Evolutionary conservation across 176 grass and related monocot species (phyloP).

Genomic region (Dendrocalamus sinicus): DNA sequence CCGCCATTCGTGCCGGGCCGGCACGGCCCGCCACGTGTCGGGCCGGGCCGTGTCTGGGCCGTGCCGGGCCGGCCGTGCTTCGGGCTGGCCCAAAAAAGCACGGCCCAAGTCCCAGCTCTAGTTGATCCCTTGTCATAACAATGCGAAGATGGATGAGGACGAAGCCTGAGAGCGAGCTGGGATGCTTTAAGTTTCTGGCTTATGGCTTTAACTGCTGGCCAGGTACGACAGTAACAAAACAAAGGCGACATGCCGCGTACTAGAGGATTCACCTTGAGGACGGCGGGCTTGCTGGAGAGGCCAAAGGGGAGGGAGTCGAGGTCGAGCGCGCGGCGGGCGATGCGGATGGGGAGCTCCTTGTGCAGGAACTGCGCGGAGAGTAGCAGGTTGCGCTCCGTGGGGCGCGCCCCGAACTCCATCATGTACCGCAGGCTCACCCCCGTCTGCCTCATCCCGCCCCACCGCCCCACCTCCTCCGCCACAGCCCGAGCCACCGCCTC

Average conservation of each 20-base stretch:
- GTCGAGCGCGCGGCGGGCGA: constrained; percentile 67
- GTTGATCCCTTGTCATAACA: no score
- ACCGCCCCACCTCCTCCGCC: constrained; percentile 71
- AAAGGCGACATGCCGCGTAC: neutral
- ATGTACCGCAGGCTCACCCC: constrained; percentile 84
- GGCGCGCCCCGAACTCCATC: constrained; percentile 82
- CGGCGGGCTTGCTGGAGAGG: constrained; percentile 62
- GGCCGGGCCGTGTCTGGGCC: no score
- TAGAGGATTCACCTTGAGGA: constrained; percentile 55
- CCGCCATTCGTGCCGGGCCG: no score
- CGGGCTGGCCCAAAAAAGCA: no score
- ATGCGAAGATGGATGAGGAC: no score
- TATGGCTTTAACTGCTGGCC: no score
- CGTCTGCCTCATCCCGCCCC: constrained; percentile 75
- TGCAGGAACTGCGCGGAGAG: constrained; percentile 83
- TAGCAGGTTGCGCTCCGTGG: constrained; percentile 62
- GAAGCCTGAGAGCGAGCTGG: no score
- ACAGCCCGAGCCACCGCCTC: constrained; percentile 54
- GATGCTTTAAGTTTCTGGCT: no score
- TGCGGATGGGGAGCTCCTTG: constrained; percentile 80
- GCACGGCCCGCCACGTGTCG: no score
- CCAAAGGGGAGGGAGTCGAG: constrained; percentile 75
- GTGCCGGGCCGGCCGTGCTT: no score
- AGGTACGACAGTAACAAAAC: neutral
- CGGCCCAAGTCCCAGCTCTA: no score